Evolutionary conservation across 106 monocot genomes (phyloP).

Genomic region (Platanthera guangdongensis): DNA sequence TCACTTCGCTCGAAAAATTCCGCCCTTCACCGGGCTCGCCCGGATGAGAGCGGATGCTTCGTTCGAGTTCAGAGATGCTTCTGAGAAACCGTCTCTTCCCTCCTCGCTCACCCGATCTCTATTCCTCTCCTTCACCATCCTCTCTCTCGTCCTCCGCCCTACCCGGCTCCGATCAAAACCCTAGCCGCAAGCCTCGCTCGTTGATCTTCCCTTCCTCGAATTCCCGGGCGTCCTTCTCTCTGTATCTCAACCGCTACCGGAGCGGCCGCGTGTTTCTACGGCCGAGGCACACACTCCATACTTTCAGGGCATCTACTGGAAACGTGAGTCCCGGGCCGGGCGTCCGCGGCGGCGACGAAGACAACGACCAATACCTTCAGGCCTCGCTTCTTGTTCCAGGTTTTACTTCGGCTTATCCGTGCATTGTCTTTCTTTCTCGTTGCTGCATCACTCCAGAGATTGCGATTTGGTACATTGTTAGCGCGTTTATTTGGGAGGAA

Average conservation of each 20-base stretch:
- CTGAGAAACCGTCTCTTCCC: background rate
- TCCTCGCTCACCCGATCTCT: background rate
- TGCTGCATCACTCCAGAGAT: background rate
- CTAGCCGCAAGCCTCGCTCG: background rate
- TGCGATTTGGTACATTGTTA: background rate
- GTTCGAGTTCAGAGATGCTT: background rate
- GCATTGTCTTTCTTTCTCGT: background rate
- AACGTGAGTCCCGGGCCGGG: background rate
- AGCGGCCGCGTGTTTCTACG: background rate
- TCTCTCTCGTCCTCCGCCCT: background rate
- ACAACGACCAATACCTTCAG: slow-evolving; percentile 31
- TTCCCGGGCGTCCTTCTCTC: background rate
- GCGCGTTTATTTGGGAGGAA: background rate
- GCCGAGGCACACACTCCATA: background rate
- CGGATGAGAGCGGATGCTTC: slow-evolving; percentile 2
- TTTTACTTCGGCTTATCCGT: background rate
- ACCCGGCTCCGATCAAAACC: slow-evolving; percentile 2
- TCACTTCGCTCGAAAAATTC: background rate
- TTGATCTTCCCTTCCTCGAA: slow-evolving; percentile 2
- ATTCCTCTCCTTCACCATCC: background rate
- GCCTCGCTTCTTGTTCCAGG: slow-evolving; percentile 54
- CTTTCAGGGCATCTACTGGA: slow-evolving; percentile 20
- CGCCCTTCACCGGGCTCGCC: background rate
- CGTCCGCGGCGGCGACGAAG: slow-evolving; percentile 14
- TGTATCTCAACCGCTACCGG: background rate